Conservation (phyloP, 495 filamentous ascomycete species). For the Penicillium lividum region DNA sequence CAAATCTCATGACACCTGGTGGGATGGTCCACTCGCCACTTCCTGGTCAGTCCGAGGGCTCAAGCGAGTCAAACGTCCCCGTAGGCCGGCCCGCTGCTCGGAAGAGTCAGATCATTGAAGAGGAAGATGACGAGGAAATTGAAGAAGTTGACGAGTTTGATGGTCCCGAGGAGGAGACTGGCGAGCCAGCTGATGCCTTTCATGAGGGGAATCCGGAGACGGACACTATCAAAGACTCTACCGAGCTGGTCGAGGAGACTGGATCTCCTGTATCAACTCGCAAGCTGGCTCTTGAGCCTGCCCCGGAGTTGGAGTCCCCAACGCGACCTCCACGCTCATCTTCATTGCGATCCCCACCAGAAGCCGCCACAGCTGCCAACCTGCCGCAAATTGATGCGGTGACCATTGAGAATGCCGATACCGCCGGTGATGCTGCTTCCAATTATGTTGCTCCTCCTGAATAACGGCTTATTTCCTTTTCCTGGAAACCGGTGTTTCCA, state of each 20-base stretch:
- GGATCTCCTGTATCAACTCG: constrained; percentile 23
- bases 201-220: constrained; percentile 17
- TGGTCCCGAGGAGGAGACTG: constrained; percentile 50
- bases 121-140: constrained; percentile 76
- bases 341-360: constrained; percentile 30
- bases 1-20: constrained; percentile 42
- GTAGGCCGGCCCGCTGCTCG: constrained; percentile 60
- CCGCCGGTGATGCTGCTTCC: constrained; percentile 5
- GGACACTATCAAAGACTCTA: constrained; percentile 15
- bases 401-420: background rate
- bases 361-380: constrained; percentile 13
- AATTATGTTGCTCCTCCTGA: constrained; percentile 5
- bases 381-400: constrained; percentile 4
- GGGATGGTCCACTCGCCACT: constrained; percentile 40
- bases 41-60: constrained; percentile 37
- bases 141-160: constrained; percentile 73
- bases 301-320: constrained; percentile 35
- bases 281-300: constrained; percentile 37
- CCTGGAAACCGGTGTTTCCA: constrained; percentile 15
- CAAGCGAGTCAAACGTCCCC: constrained; percentile 53
- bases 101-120: constrained; percentile 71
- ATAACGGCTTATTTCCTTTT: constrained; percentile 13
- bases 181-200: constrained; percentile 24
- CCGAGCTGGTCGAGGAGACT: constrained; percentile 8
- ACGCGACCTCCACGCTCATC: constrained; percentile 41